phyloP scores from a whole-genome alignment of 306 rosid genomes.

The Lathyrus aphaca region DNA sequence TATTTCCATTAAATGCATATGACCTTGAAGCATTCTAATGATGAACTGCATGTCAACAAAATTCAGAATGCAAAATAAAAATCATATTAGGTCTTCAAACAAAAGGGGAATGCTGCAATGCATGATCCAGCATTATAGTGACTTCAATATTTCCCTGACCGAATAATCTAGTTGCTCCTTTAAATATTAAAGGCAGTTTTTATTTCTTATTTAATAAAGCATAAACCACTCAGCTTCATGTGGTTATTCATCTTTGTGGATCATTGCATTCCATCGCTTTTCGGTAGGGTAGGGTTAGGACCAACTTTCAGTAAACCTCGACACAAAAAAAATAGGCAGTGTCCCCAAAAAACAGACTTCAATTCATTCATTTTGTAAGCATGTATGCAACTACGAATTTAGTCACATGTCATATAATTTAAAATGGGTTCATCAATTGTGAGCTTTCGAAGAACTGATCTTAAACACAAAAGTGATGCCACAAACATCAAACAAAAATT shows the following conservation, averaged over 20 bases:
- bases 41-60: slow-evolving; percentile 31
- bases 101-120: slow-evolving; percentile 10
- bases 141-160: slow-evolving; percentile 28
- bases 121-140: slow-evolving; percentile 20
- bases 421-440: slow-evolving; percentile 23
- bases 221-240: slow-evolving; percentile 20
- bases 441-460: slow-evolving; percentile 15
- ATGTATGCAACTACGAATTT: slow-evolving; percentile 15
- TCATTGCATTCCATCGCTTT: slow-evolving; percentile 34
- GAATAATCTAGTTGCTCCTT: slow-evolving; percentile 31
- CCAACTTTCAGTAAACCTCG: slow-evolving; percentile 7
- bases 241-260: slow-evolving; percentile 3
- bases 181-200: slow-evolving; percentile 24
- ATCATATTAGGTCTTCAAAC: slow-evolving; percentile 30
- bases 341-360: slow-evolving; percentile 28
- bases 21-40: slow-evolving; percentile 34
- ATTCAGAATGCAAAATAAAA: slow-evolving; percentile 2
- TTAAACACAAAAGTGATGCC: slow-evolving; percentile 32
- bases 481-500: slow-evolving; percentile 24
- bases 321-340: slow-evolving; percentile 15
- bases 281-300: slow-evolving; percentile 21
- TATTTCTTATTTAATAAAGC: neutral
- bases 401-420: slow-evolving; percentile 14
- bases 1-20: slow-evolving; percentile 26
- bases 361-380: slow-evolving; percentile 16